Evolutionary conservation across 768 basidiomycete genomes (phyloP).

Genomic region (Termitomyces titanicus): DNA sequence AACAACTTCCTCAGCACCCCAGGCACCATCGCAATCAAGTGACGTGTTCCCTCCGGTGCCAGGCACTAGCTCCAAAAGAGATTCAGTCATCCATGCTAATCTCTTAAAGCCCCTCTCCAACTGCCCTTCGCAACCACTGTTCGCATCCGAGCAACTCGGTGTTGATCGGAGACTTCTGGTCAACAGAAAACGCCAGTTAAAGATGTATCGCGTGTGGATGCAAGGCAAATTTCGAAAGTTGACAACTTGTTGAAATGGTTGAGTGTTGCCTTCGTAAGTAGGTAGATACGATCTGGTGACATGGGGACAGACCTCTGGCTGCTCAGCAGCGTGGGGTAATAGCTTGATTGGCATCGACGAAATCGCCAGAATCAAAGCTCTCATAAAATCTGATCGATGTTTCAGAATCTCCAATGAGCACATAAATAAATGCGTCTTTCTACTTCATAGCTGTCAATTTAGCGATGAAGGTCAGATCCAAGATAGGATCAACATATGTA

Average conservation of each 20-base stretch:
- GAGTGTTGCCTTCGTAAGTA: neutral
- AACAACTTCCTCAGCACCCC: neutral
- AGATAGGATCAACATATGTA: neutral
- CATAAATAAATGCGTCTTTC: neutral
- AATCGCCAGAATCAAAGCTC: neutral
- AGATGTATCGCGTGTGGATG: slow-evolving; percentile 98
- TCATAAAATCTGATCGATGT: too few relatives aligned
- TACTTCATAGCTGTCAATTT: neutral
- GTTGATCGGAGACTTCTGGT: slow-evolving; percentile 88
- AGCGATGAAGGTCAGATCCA: neutral
- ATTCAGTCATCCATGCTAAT: slow-evolving; percentile 32
- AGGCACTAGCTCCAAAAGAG: neutral
- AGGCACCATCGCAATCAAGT: slow-evolving; percentile 1
- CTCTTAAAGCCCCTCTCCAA: slow-evolving; percentile 30
- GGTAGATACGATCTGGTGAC: neutral
- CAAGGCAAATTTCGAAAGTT: slow-evolving; percentile 77
- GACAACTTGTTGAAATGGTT: neutral
- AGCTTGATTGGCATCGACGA: neutral
- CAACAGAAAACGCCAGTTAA: slow-evolving; percentile 89
- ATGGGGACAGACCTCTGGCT: too few relatives aligned
- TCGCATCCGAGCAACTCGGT: slow-evolving; percentile 80
- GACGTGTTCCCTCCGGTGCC: neutral
- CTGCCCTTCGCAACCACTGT: slow-evolving; percentile 55
- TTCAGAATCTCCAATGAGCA: neutral
- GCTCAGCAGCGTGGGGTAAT: too few relatives aligned